Evolutionary conservation across 345 rosid genomes (phyloP).

Genomic region (Ceriops zippeliana): DNA sequence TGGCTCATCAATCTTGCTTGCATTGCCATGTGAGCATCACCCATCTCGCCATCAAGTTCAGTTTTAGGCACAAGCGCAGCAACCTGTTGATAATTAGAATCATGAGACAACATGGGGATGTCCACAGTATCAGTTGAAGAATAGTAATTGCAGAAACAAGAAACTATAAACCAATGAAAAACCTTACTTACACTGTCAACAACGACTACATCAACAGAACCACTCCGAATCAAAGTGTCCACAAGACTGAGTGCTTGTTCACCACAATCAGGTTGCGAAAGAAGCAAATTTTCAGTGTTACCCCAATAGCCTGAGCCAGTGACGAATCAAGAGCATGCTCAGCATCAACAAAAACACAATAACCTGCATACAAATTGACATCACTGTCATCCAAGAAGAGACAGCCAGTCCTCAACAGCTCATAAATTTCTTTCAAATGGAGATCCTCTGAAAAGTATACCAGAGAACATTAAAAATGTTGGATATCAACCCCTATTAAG

Average conservation of each 20-base stretch:
- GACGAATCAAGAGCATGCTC: slow-evolving; percentile 99
- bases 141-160: background rate
- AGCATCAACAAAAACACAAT: slow-evolving; percentile 92
- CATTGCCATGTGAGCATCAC: slow-evolving; percentile 99
- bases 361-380: slow-evolving; percentile 41
- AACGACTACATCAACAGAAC: slow-evolving; percentile 91
- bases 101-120: slow-evolving; percentile 4
- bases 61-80: slow-evolving; percentile 99
- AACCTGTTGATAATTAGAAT: slow-evolving; percentile 45
- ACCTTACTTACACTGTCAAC: slow-evolving; percentile 90
- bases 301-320: slow-evolving; percentile 80
- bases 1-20: slow-evolving; percentile 99
- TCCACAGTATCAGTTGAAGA: background rate
- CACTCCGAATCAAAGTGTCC: slow-evolving; percentile 85
- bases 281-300: slow-evolving; percentile 85
- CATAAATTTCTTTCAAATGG: background rate
- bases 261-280: slow-evolving; percentile 97
- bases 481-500: background rate
- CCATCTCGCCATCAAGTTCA: slow-evolving; percentile 99
- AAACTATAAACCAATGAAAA: slow-evolving; percentile 9
- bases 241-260: slow-evolving; percentile 98
- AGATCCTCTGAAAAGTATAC: background rate
- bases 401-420: background rate
- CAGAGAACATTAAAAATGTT: too few relatives aligned
- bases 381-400: slow-evolving; percentile 13